Percentiles rank a stretch among this genome's conserved stretches.
Evolutionary conservation across 225 moss, liverwort and hornwort genomes (phyloP).

Genomic region (Pseudisothecium myosuroides): DNA sequence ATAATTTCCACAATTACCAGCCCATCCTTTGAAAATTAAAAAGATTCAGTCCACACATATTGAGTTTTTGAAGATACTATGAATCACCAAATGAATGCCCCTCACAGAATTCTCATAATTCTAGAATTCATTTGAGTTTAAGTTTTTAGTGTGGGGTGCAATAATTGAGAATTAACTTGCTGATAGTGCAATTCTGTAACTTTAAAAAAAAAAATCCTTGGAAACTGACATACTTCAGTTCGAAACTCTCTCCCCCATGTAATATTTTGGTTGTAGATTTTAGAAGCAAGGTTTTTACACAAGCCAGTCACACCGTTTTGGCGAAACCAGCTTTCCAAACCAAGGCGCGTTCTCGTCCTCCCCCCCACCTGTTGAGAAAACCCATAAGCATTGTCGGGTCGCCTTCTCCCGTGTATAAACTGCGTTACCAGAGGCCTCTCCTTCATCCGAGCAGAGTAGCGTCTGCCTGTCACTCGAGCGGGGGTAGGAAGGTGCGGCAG

Average conservation of each 20-base stretch:
- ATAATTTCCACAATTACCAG: too few relatives aligned
- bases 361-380: background rate
- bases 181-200: too few relatives aligned
- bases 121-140: rapidly evolving
- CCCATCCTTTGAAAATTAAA: too few relatives aligned
- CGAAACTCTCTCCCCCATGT: background rate
- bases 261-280: background rate
- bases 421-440: rapidly evolving
- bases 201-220: too few relatives aligned
- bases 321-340: background rate
- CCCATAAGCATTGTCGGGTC: background rate
- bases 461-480: background rate
- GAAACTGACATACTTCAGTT: too few relatives aligned
- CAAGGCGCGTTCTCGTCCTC: too few relatives aligned
- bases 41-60: too few relatives aligned
- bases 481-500: background rate
- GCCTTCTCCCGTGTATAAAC: background rate
- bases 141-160: background rate
- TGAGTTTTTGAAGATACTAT: too few relatives aligned
- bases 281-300: background rate
- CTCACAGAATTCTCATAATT: background rate
- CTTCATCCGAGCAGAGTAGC: background rate
- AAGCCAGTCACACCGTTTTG: background rate
- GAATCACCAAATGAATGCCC: background rate
- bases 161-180: background rate